phyloP scores from a whole-genome alignment of 495 filamentous ascomycete species.

The Penicillium desertorum region DNA sequence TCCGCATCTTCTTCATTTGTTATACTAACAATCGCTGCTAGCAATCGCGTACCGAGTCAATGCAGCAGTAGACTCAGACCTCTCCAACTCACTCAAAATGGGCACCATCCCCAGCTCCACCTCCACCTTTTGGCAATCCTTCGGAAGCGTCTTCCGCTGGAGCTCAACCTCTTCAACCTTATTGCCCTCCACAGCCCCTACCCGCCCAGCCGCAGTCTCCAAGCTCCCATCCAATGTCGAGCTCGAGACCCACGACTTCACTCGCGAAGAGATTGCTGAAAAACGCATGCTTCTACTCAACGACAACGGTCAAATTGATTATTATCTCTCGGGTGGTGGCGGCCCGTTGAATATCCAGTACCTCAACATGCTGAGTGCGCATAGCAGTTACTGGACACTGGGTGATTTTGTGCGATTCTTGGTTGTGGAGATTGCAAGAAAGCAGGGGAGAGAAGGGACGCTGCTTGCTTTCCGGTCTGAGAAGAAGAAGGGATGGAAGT shows the following conservation, averaged over 20 bases:
- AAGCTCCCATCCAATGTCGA: constrained; percentile 89
- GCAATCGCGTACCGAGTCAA: constrained; percentile 90
- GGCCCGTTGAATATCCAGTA: constrained; percentile 92
- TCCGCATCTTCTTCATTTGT: constrained; percentile 8
- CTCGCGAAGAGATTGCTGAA: constrained; percentile 88
- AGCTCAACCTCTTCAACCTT: constrained; percentile 32
- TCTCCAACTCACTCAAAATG: constrained; percentile 71
- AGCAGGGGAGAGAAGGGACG: constrained; percentile 65
- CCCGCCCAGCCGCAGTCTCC: constrained; percentile 44
- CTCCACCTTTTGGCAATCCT: constrained; percentile 62
- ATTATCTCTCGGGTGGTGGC: constrained; percentile 72
- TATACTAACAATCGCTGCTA: constrained; percentile 49
- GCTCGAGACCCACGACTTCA: constrained; percentile 93
- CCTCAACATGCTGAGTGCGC: constrained; percentile 94
- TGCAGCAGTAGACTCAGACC: constrained; percentile 77
- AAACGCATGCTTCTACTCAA: constrained; percentile 84
- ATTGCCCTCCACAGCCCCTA: constrained; percentile 21
- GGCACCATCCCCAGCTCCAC: constrained; percentile 75
- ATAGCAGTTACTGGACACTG: constrained; percentile 88
- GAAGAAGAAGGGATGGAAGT: constrained; percentile 62
- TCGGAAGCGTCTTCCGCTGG: constrained; percentile 64
- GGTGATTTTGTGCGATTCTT: constrained; percentile 83
- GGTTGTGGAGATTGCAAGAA: constrained; percentile 81
- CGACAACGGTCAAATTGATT: constrained; percentile 95
- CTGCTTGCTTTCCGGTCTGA: constrained; percentile 68